Percentiles rank a stretch among this genome's conserved stretches.
phyloP scores from a whole-genome alignment of 192 early-diverging fungal species.

The Allomyces macrogynus region DNA sequence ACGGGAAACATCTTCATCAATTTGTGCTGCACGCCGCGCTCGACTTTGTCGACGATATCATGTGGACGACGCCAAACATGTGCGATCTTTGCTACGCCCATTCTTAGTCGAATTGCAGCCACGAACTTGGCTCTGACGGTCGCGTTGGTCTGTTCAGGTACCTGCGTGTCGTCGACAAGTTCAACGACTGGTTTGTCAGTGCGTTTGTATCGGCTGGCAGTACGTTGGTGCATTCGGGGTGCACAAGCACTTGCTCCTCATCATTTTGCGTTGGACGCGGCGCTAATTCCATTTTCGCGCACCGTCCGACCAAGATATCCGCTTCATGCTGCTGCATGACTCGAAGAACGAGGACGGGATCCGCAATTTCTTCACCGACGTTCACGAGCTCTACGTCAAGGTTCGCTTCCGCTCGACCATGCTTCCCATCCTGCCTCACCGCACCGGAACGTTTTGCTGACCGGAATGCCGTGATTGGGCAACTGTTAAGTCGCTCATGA shows the following conservation, averaged over 20 bases:
- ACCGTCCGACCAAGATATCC: constrained; percentile 27
- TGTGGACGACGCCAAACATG: constrained; percentile 46
- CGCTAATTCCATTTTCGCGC: neutral
- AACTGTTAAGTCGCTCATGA: constrained; percentile 46
- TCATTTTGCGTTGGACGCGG: neutral
- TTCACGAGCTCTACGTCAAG: constrained; percentile 73
- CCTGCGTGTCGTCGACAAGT: constrained; percentile 80
- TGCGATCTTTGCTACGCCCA: neutral
- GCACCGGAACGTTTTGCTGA: neutral
- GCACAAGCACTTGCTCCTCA: neutral
- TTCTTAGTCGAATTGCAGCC: neutral
- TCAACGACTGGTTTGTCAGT: constrained; percentile 83
- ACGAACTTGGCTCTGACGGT: neutral
- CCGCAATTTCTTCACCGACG: constrained; percentile 58
- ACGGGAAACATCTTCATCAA: constrained; percentile 67
- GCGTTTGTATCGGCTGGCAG: constrained; percentile 80
- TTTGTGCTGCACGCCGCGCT: constrained; percentile 93
- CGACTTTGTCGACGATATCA: constrained; percentile 91
- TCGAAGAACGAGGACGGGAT: constrained; percentile 55
- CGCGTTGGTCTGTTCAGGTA: constrained; percentile 32
- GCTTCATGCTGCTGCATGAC: constrained; percentile 69
- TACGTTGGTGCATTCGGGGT: constrained; percentile 9
- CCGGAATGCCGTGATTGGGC: constrained; percentile 10
- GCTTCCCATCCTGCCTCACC: neutral
- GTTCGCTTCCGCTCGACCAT: constrained; percentile 9